phyloP scores from a whole-genome alignment of 768 basidiomycete genomes.

The Tulasnella sp. region DNA sequence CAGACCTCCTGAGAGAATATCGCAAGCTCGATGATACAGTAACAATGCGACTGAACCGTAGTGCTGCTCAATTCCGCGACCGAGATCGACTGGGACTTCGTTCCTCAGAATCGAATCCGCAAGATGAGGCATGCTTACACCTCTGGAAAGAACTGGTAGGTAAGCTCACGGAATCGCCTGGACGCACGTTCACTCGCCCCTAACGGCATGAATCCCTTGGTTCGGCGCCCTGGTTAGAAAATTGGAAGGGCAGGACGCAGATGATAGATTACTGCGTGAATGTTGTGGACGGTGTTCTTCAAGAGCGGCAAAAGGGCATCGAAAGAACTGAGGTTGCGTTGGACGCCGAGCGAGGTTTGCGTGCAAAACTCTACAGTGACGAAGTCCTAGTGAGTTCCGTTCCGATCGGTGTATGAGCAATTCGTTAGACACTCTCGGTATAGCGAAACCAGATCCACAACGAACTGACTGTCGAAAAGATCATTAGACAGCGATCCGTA shows the following conservation, averaged over 20 bases:
- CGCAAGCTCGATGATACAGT: conserved; percentile 69
- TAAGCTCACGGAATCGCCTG: conserved; percentile 22
- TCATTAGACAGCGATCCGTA: conserved; percentile 54
- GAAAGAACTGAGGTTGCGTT: conserved; percentile 36
- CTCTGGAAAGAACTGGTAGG: conserved; percentile 72
- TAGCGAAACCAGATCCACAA: conserved; percentile 65
- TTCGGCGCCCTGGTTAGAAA: conserved; percentile 26
- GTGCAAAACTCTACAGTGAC: conserved; percentile 48
- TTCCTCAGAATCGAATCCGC: conserved; percentile 34
- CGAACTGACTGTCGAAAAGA: conserved; percentile 58
- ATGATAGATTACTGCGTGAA: conserved; percentile 64
- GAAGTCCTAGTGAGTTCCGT: conserved; percentile 51
- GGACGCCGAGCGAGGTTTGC: conserved; percentile 36
- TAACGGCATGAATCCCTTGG: conserved; percentile 19
- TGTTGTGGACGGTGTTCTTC: conserved; percentile 52
- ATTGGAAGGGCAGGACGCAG: conserved; percentile 60
- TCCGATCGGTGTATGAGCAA: neutral
- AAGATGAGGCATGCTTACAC: conserved; percentile 62
- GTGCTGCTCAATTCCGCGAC: conserved; percentile 63
- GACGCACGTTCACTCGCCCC: conserved; percentile 23
- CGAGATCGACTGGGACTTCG: conserved; percentile 40
- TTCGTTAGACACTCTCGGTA: neutral
- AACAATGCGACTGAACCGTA: conserved; percentile 68
- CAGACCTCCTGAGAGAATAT: conserved; percentile 74
- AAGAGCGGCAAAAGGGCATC: conserved; percentile 40